Evolutionary conservation across 2,329 filamentous ascomycete species (phyloP), one percentile per base, ranked within the genome.

Genomic region (Nothophoma quercina): DNA sequence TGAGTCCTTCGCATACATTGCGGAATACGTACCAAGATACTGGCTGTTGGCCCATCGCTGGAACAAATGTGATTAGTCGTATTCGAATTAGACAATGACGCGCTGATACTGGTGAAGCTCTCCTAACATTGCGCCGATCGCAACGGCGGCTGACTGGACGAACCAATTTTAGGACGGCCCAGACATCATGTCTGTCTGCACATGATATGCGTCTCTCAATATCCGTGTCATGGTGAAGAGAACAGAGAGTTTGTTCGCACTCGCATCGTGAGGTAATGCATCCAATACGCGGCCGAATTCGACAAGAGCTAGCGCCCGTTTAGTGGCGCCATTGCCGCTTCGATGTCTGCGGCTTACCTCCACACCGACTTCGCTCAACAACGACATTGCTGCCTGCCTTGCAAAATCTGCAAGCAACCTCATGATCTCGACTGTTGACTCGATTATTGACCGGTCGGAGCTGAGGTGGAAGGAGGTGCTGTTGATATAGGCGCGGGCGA

Each of bases 381-480:
- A 29, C 15, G 23, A 12, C 50, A 34, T 28, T 48, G 50, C 44
- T 48, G 50, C 43, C 50, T 53, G 28, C 26, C 39, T 22, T 23
- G 32, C 19, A 43, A 41, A 34, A n/a, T 25, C 22, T 42, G 32
- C 39, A 18, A 42, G 16, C 25, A 32, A 29, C 16, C 38, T 23
- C 52, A 69, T 68, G 63, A 61, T 46, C 42, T n/a, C 18, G 13
- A 22, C 39, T 38, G 23, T 52, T 44, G 32, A 55, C 6, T 34
- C 41, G 32, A 55, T 39, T 34, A n/a, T 55, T 45, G 51, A 58
- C 49, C 41, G 59, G 51, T 60, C 44, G 65, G 53, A 53, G 50
- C 43, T 60, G 16, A 59, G 58, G 63, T 53, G 62, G 63, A 63
- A 62, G 51, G 54, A 62, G 44, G 49, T 59, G 18, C 35, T 60